Evolutionary conservation across 2,329 filamentous ascomycete species (phyloP).

Genomic region (Dactylellina parvicollis): DNA sequence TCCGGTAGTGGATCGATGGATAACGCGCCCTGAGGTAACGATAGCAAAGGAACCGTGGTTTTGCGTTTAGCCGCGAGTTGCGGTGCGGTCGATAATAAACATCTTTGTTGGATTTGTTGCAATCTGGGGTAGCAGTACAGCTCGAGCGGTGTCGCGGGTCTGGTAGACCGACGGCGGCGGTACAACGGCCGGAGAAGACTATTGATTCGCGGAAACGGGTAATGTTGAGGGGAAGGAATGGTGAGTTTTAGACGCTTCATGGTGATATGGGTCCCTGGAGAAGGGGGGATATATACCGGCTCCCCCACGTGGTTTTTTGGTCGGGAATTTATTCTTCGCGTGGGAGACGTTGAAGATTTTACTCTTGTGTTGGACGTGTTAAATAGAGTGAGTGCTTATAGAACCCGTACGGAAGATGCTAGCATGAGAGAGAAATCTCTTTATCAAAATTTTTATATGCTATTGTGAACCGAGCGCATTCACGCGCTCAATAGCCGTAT

Average conservation of each 20-base stretch:
- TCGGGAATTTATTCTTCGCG: neutral
- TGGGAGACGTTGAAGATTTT: no score
- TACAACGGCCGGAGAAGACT: neutral
- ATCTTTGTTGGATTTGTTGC: slow-evolving; percentile 55
- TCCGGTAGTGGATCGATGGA: slow-evolving; percentile 35
- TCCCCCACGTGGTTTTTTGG: neutral
- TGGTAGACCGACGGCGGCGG: neutral
- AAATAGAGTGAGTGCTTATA: no score
- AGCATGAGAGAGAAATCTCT: no score
- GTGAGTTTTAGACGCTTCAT: slow-evolving; percentile 24
- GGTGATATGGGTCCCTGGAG: neutral
- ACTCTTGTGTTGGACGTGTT: no score
- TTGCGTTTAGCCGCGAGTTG: slow-evolving; percentile 20
- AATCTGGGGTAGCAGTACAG: no score
- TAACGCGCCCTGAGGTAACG: slow-evolving; percentile 30
- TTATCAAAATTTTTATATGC: no score
- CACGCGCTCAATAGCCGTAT: no score
- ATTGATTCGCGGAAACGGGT: neutral
- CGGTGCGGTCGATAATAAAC: slow-evolving; percentile 1
- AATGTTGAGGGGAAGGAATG: slow-evolving; percentile 41
- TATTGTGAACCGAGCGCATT: no score
- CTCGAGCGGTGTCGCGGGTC: no score
- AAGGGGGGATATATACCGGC: neutral
- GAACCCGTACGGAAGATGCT: no score
- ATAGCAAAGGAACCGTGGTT: slow-evolving; percentile 28